phyloP scores from a whole-genome alignment of 2,329 filamentous ascomycete species.

The Pseudogymnoascus sp. region DNA sequence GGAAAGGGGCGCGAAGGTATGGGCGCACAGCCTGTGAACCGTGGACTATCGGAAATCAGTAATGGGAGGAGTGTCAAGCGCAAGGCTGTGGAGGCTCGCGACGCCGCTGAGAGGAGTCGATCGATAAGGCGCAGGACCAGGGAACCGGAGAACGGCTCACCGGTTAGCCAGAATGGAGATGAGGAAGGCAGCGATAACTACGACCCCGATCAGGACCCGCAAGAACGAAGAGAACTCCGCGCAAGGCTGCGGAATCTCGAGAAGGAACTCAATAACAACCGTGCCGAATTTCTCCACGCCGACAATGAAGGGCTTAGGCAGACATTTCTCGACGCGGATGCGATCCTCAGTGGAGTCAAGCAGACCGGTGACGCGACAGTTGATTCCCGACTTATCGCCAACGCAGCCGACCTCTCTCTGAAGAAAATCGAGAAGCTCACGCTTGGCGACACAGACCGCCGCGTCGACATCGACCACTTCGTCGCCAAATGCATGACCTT shows the following conservation, averaged over 20 bases:
- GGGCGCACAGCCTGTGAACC: conserved; percentile 24
- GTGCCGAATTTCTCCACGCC: conserved; percentile 61
- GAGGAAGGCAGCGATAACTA: conserved; percentile 45
- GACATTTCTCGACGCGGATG: conserved; percentile 59
- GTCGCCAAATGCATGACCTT: conserved; percentile 82
- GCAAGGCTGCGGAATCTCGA: conserved; percentile 62
- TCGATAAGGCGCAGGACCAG: background rate
- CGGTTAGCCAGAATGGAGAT: conserved; percentile 13
- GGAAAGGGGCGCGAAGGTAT: conserved; percentile 36
- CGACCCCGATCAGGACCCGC: conserved; percentile 74
- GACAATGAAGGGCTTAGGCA: conserved; percentile 59
- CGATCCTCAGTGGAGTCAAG: conserved; percentile 60
- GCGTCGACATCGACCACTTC: conserved; percentile 85
- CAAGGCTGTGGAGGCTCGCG: background rate
- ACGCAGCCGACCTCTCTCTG: conserved; percentile 70
- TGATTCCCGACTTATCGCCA: conserved; percentile 79
- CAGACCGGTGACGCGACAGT: conserved; percentile 88
- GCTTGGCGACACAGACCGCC: conserved; percentile 63
- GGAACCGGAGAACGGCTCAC: background rate
- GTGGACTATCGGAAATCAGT: background rate
- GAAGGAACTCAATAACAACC: conserved; percentile 55
- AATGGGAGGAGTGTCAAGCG: conserved; percentile 17
- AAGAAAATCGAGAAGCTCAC: conserved; percentile 70
- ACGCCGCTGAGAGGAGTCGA: background rate
- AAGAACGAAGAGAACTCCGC: conserved; percentile 65